Evolutionary conservation across 2,329 filamentous ascomycete genomes (phyloP).

Genomic region (Clarireedia homoeocarpa): DNA sequence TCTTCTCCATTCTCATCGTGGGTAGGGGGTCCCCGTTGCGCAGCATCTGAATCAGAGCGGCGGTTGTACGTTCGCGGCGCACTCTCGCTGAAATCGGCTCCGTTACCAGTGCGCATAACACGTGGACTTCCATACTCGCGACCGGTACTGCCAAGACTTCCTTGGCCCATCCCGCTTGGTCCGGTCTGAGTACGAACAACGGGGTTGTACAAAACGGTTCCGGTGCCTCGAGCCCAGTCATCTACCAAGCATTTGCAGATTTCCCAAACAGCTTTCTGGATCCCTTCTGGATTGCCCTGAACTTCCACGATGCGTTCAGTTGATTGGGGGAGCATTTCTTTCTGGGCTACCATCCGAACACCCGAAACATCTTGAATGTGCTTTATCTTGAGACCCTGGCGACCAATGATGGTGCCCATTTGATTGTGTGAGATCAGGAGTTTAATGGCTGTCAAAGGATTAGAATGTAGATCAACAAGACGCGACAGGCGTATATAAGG

Average conservation of each 20-base stretch:
- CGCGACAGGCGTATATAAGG: too few species aligned
- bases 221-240: slow-evolving; percentile 94
- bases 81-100: slow-evolving; percentile 91
- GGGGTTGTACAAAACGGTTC: slow-evolving; percentile 96
- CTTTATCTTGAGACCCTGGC: slow-evolving; percentile 97
- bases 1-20: slow-evolving; percentile 96
- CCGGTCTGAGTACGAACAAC: slow-evolving; percentile 74
- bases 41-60: slow-evolving; percentile 76
- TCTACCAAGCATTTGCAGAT: slow-evolving; percentile 98
- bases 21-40: slow-evolving; percentile 71
- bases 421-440: slow-evolving; percentile 99
- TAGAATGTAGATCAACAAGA: not conserved
- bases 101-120: slow-evolving; percentile 93
- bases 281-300: slow-evolving; percentile 87
- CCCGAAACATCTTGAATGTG: slow-evolving; percentile 96
- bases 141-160: slow-evolving; percentile 39
- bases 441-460: slow-evolving; percentile 65
- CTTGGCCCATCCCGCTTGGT: slow-evolving; percentile 32
- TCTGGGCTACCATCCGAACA: slow-evolving; percentile 98
- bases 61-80: slow-evolving; percentile 62
- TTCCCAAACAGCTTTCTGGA: slow-evolving; percentile 95
- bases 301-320: slow-evolving; percentile 97
- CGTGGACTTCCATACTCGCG: slow-evolving; percentile 56
- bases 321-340: slow-evolving; percentile 98
- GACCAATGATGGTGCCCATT: slow-evolving; percentile 98